Evolutionary conservation across 129 eudicot species (phyloP).

Genomic region (Artemisia tridentata): DNA sequence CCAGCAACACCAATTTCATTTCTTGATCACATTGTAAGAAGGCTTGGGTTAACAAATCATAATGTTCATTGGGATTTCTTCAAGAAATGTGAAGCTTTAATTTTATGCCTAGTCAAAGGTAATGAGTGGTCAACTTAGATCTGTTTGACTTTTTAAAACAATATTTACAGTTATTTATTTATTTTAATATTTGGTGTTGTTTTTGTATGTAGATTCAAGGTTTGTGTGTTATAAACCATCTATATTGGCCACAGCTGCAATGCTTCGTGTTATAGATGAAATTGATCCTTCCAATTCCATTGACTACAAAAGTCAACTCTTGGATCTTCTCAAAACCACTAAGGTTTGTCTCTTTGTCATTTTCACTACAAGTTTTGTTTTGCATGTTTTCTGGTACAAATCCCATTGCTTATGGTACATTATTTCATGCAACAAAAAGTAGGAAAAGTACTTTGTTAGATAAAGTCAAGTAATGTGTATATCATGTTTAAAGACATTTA

Average conservation of each 20-base stretch:
- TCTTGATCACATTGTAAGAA: constrained; percentile 79
- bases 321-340: constrained; percentile 61
- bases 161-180: not conserved
- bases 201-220: constrained; percentile 55
- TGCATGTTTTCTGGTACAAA: constrained; percentile 19
- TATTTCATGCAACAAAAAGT: constrained; percentile 19
- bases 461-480: constrained; percentile 16
- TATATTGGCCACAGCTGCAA: constrained; percentile 71
- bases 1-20: constrained; percentile 89
- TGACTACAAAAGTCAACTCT: constrained; percentile 71
- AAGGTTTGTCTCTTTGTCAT: constrained; percentile 51
- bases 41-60: constrained; percentile 69
- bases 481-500: constrained; percentile 31
- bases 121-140: constrained; percentile 27
- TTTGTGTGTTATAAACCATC: constrained; percentile 58
- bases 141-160: constrained; percentile 15
- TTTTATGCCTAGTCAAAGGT: constrained; percentile 62
- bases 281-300: constrained; percentile 49
- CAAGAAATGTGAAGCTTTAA: constrained; percentile 58
- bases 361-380: constrained; percentile 9
- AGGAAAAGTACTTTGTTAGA: constrained; percentile 32
- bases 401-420: constrained; percentile 25
- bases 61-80: constrained; percentile 61
- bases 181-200: constrained; percentile 14
- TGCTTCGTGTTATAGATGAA: constrained; percentile 67